Evolutionary conservation across 306 rosid genomes (phyloP).

Genomic region (Lablab purpureus): DNA sequence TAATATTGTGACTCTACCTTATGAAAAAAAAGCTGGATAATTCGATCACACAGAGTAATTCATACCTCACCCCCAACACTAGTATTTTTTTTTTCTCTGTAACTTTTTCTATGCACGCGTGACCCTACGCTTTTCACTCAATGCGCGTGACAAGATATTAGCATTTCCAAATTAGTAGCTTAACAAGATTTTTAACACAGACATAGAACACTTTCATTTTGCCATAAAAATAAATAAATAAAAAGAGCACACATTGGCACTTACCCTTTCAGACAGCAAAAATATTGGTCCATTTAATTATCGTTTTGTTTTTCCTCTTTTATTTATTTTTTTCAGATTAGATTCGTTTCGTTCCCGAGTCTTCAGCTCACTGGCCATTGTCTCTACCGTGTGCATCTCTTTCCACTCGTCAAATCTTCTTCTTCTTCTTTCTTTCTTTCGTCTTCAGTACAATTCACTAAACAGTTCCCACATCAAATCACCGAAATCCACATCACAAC

Average conservation of each 20-base stretch:
- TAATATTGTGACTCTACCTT: no score
- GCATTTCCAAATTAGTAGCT: constrained; percentile 8
- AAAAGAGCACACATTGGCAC: not conserved
- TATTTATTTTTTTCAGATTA: not conserved
- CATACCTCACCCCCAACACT: not conserved
- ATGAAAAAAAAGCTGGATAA: no score
- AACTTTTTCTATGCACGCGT: constrained; percentile 36
- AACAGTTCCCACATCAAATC: constrained; percentile 28
- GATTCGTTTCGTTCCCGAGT: constrained; percentile 43
- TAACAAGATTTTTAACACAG: not conserved
- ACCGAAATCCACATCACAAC: constrained; percentile 50
- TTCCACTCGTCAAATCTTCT: constrained; percentile 40
- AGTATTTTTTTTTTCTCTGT: not conserved
- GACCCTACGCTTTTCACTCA: not conserved
- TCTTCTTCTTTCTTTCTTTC: not conserved
- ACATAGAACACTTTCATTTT: not conserved
- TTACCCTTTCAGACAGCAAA: constrained; percentile 23
- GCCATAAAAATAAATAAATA: not conserved
- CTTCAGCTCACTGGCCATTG: constrained; percentile 36
- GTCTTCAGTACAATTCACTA: constrained; percentile 29
- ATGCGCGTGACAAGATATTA: constrained; percentile 29
- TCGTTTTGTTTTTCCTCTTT: not conserved
- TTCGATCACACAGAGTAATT: not conserved
- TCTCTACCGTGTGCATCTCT: constrained; percentile 34
- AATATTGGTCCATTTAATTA: not conserved